Evolutionary conservation across 495 filamentous ascomycete species (phyloP).

Genomic region (Neurospora sp.): DNA sequence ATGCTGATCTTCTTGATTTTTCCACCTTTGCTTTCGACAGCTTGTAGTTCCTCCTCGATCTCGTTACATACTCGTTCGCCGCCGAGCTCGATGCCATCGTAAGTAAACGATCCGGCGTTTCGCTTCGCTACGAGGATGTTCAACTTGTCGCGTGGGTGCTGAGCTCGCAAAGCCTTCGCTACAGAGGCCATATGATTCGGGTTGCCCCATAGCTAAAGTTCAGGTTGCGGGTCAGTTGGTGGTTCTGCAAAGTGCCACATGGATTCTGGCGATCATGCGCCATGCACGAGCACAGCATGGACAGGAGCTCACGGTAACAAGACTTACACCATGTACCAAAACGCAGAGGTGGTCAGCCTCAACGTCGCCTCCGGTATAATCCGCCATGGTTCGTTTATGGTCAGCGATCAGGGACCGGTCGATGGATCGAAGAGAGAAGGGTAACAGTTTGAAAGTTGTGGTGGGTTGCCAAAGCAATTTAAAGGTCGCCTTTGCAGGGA

Average conservation of each 20-base stretch:
- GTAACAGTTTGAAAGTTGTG: neutral
- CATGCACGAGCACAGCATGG: constrained; percentile 2
- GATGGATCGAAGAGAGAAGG: neutral
- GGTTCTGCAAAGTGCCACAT: neutral
- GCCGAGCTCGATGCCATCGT: constrained; percentile 87
- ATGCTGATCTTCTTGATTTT: constrained; percentile 74
- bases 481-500: neutral
- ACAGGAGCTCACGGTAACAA: neutral
- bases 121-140: constrained; percentile 68
- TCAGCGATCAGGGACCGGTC: neutral
- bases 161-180: constrained; percentile 53
- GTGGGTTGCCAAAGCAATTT: neutral
- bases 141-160: constrained; percentile 52
- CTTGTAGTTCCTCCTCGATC: constrained; percentile 71
- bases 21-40: constrained; percentile 52
- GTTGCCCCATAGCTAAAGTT: constrained; percentile 76
- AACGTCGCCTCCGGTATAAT: constrained; percentile 28
- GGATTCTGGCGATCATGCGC: neutral
- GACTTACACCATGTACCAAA: constrained; percentile 79
- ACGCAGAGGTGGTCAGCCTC: constrained; percentile 70
- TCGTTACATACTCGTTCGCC: constrained; percentile 82
- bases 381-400: constrained; percentile 6
- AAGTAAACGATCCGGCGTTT: constrained; percentile 77
- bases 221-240: constrained; percentile 14
- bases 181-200: constrained; percentile 70